These are phyloP conservation scores for Amanita rimosa DNA, from an alignment of 768 basidiomycete genomes.

Conservation along the genomic window DNA sequence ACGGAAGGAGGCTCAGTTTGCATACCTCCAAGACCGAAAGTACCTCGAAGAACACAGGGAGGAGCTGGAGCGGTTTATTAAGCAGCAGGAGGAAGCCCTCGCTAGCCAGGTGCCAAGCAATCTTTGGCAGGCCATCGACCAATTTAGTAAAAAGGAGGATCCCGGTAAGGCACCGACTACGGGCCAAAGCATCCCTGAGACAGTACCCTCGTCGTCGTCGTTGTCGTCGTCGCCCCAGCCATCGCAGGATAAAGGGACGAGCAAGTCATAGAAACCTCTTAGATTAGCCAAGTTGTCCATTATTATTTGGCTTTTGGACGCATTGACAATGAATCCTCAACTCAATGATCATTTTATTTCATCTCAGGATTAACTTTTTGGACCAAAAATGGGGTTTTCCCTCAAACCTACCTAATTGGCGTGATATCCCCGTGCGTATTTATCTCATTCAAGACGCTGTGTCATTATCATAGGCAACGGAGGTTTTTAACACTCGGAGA, in stretches of 20 bases:
- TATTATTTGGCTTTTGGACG: too few species aligned
- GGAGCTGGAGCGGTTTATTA: conserved; percentile 28
- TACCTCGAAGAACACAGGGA: conserved; percentile 34
- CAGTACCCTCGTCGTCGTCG: background rate
- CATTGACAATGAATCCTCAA: too few species aligned
- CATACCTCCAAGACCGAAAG: conserved; percentile 38
- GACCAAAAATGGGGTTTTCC: too few species aligned
- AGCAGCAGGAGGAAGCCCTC: conserved; percentile 30
- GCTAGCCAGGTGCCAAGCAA: conserved; percentile 32
- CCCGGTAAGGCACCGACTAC: background rate
- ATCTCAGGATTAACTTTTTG: too few species aligned
- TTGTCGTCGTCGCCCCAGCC: too few species aligned
- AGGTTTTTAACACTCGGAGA: too few species aligned
- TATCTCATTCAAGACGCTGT: too few species aligned
- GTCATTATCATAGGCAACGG: too few species aligned
- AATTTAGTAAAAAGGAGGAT: conserved; percentile 10
- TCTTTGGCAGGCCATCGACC: conserved; percentile 36
- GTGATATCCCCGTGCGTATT: too few species aligned
- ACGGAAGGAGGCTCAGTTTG: conserved; percentile 36
- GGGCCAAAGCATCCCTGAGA: background rate
- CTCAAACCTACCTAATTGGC: too few species aligned
- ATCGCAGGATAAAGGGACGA: background rate
- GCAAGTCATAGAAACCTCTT: background rate
- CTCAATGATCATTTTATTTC: too few species aligned
- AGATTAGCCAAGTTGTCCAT: background rate